Conservation (phyloP, 441 rosid genomes). For the Populus trichocarpa region DNA sequence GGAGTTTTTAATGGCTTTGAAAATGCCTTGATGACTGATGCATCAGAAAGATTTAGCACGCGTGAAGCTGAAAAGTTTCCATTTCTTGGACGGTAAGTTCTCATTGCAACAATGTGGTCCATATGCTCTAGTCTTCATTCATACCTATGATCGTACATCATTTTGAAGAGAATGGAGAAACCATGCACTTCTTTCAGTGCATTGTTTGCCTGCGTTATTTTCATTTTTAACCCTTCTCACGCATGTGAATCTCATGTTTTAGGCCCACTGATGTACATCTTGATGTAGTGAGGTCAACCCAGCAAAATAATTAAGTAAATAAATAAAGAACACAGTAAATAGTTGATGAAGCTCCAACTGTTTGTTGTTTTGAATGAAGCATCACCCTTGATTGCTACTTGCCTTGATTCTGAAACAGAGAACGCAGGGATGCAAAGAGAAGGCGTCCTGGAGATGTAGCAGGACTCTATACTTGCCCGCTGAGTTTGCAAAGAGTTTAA, state of each 20-base stretch:
- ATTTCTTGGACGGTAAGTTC: slow-evolving; percentile 81
- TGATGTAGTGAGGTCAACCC: background rate
- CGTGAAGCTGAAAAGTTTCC: slow-evolving; percentile 78
- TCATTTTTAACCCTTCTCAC: background rate
- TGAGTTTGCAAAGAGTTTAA: slow-evolving; percentile 67
- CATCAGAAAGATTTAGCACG: slow-evolving; percentile 59
- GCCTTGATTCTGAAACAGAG: slow-evolving; percentile 42
- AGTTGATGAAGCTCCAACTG: background rate
- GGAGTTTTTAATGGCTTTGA: slow-evolving; percentile 38
- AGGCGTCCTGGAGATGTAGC: slow-evolving; percentile 66
- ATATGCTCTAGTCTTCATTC: background rate
- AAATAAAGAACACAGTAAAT: background rate
- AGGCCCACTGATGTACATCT: background rate
- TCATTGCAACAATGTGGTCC: slow-evolving; percentile 15
- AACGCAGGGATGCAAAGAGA: slow-evolving; percentile 61
- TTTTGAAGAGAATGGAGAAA: background rate
- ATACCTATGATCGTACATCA: background rate
- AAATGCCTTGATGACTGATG: slow-evolving; percentile 43
- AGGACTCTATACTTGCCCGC: slow-evolving; percentile 89
- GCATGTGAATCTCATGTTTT: background rate
- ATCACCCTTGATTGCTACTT: background rate
- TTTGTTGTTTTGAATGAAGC: background rate
- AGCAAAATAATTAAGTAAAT: background rate
- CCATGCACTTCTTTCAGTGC: background rate
- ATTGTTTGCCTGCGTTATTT: background rate